Evolutionary conservation across 148 eudicot genomes (phyloP), one percentile per base, ranked within the genome.

Genomic region (Chenopodium formosanum): DNA sequence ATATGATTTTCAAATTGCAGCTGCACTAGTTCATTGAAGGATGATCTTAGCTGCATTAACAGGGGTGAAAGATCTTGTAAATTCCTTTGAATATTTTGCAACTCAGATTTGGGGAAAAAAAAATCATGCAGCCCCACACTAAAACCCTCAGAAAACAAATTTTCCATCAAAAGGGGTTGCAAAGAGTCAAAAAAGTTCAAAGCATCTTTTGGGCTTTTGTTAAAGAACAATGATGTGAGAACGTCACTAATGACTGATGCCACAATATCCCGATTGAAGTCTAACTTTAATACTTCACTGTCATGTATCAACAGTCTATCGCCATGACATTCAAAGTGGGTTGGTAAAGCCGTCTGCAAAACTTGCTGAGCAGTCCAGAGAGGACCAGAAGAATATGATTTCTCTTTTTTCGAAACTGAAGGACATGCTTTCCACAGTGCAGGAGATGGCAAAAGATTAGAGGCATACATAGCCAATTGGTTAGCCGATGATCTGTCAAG

Each of bases 81-180:
- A 8, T 87, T 63, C 16, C 73, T 75, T 70, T 88, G 90, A 25
- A 89, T 88, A 29, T 52, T 77, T 65, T 89, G 81, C 60, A 88
- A 7, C 13, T 90, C 81, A 32, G 81, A 83, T 50, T 78, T 71
- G 3, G 94, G 82, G 77, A 92, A 62, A 64, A 72, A 86, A 87
- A 96, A 89, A 80, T 96, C 99, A 77, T 86, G 75, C 74, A 96
- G 72, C 44, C 95, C 84, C 11, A 96, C 92, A 83, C 94, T 94
- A 31, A 89, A 96, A 23, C 99, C 99, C 83, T 94, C 90, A 23
- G 89, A 70, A 82, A 82, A 89, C 25, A 96, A 31, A 78, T 88
- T 85, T 48, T 96, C 99, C 99, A 94, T 96, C 69, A 94, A 76
- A 82, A 96, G 83, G 13, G 99, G 98, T 83, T 94, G 98, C 47